Evolutionary conservation across 805 yeast species (phyloP), one percentile per base, ranked within the genome.

Genomic region (Cyberlindnera mississippiensis): DNA sequence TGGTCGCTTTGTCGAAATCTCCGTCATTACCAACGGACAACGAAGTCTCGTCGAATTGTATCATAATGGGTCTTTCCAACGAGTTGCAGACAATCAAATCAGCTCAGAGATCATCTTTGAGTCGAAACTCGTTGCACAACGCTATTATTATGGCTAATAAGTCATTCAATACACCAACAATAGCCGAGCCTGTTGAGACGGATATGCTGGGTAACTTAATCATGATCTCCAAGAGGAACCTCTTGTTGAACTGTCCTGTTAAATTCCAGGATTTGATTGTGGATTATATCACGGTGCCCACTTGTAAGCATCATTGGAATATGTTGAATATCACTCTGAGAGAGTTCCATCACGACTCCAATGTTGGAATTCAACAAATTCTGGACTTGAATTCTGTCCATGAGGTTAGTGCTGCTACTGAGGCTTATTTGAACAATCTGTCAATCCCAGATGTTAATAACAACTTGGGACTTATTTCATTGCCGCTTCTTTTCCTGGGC

Each of bases 101-200:
- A 26, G 44, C 46, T 14, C 42, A 37, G 24, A 20, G 24, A 17
- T 38, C 26, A 15, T 36, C 16, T 5, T 42, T 59, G 4, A 57
- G 57, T 37, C 52, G 67, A 37, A 66, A 69, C 45, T 62, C 65
- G 20, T 55, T 77, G 9, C 82, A 78, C 47, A 75, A 76, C 52
- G 67, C 79, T 1, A 71, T 76, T 15, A 76, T 77, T 13, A 63
- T 76, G 50, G 68, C 75, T 8, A 76, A 75, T 49, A 75, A 72
- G 51, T 66, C 53, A 29, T 50, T 50, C 30, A 39, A 34, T 14
- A 42, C 15, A 16, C 18, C 22, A 28, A 45, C 30, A 35, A 20
- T 9, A 20, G 24, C 43, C 4, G 36, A 33, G n/a, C 19, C 27
- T 30, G 34, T 40, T 24, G 19, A 40, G 26, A 37, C 53, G 53